A percentile compares a stretch with the other conserved stretches of the same genome.
Conservation (phyloP, 306 rosid species). For the Hippophae gyantsensis region DNA sequence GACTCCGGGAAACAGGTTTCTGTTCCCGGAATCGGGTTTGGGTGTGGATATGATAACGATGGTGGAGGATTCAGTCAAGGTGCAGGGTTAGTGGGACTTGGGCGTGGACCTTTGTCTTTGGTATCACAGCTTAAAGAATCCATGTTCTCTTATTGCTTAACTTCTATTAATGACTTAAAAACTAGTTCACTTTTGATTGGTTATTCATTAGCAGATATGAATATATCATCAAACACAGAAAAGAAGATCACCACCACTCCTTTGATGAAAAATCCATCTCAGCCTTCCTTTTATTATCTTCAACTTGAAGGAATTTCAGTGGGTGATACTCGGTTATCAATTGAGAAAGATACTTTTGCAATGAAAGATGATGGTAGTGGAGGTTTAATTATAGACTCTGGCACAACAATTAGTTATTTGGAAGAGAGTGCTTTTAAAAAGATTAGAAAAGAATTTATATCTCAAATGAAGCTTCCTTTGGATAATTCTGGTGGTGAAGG, state of each 20-base stretch:
- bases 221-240: constrained; percentile 6
- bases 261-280: constrained; percentile 50
- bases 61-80: constrained; percentile 78
- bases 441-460: constrained; percentile 41
- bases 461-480: constrained; percentile 38
- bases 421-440: constrained; percentile 33
- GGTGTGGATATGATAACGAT: constrained; percentile 71
- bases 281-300: constrained; percentile 71
- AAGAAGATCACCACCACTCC: constrained; percentile 32
- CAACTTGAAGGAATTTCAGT: constrained; percentile 69
- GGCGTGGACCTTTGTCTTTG: constrained; percentile 72
- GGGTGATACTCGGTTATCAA: constrained; percentile 38
- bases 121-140: constrained; percentile 69
- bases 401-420: constrained; percentile 67
- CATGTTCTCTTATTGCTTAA: constrained; percentile 66
- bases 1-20: constrained; percentile 17
- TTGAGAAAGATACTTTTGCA: constrained; percentile 38
- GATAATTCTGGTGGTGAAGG: constrained; percentile 39
- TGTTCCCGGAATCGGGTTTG: constrained; percentile 49
- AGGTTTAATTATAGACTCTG: constrained; percentile 77
- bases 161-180: constrained; percentile 44
- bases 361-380: constrained; percentile 58
- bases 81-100: constrained; percentile 68
- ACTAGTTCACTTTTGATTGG: constrained; percentile 60
- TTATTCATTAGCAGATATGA: constrained; percentile 30